Conservation (phyloP, 768 basidiomycete species). For the Pleurotus citrinopileatus region DNA sequence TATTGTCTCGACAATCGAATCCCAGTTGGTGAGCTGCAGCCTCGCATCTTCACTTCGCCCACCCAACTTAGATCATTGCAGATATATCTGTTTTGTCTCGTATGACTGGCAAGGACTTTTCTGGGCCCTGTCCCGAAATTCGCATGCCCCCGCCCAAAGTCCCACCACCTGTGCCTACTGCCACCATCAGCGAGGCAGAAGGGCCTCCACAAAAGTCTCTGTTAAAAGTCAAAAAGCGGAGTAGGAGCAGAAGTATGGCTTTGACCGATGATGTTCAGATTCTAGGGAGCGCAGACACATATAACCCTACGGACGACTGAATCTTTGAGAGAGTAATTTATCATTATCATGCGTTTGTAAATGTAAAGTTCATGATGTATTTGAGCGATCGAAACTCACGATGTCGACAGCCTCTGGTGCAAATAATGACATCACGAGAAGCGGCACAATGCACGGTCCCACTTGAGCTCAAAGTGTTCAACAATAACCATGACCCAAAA, state of each 20-base stretch:
- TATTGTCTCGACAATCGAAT: slow-evolving; percentile 70
- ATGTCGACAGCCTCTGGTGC: too few relatives aligned
- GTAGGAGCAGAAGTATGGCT: slow-evolving; percentile 18
- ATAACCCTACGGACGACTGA: slow-evolving; percentile 5
- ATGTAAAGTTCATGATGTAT: too few relatives aligned
- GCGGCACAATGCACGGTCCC: too few relatives aligned
- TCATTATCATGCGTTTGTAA: too few relatives aligned
- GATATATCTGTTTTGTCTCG: slow-evolving; percentile 73
- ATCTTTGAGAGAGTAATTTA: too few relatives aligned
- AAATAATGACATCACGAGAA: too few relatives aligned
- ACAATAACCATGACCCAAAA: too few relatives aligned
- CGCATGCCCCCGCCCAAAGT: slow-evolving; percentile 30
- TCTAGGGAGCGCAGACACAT: slow-evolving; percentile 19
- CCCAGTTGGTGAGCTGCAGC: slow-evolving; percentile 63
- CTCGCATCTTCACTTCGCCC: not conserved
- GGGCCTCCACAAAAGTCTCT: slow-evolving; percentile 2
- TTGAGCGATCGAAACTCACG: too few relatives aligned
- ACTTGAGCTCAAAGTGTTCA: too few relatives aligned
- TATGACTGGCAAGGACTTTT: slow-evolving; percentile 85
- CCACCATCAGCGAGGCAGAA: slow-evolving; percentile 17
- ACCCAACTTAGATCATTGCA: slow-evolving; percentile 21
- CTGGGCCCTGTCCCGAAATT: slow-evolving; percentile 76
- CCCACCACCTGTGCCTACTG: slow-evolving; percentile 15
- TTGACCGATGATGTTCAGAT: slow-evolving; percentile 21
- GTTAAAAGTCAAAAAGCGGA: slow-evolving; percentile 19